Percentiles rank a stretch among this genome's conserved stretches.
Evolutionary conservation across 2,329 filamentous ascomycete genomes (phyloP).

Genomic region (Beauveria varroae): DNA sequence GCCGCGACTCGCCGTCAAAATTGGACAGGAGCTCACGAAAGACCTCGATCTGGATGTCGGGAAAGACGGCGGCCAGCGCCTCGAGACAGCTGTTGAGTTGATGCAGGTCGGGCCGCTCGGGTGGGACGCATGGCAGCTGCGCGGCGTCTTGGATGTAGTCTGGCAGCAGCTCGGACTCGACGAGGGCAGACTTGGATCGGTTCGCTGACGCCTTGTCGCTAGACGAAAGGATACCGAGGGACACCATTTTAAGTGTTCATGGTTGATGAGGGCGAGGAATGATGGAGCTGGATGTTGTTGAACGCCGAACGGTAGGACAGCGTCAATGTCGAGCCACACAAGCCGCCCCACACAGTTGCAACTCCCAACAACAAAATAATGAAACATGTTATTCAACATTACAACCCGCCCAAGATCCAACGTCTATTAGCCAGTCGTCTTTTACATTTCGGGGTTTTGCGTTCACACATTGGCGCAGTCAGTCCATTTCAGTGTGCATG

Average conservation of each 20-base stretch:
- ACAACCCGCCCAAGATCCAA: neutral
- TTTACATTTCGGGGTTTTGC: constrained; percentile 24
- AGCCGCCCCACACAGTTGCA: neutral
- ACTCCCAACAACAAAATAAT: neutral
- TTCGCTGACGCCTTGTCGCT: constrained; percentile 29
- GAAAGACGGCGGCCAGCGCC: constrained; percentile 64
- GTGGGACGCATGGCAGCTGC: constrained; percentile 40
- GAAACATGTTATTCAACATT: neutral
- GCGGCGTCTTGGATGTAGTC: constrained; percentile 50
- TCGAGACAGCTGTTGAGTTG: constrained; percentile 64
- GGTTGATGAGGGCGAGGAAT: constrained; percentile 15
- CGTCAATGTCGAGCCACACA: neutral
- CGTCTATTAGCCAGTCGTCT: constrained; percentile 13
- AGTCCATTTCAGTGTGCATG: constrained; percentile 27
- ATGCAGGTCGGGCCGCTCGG: constrained; percentile 54
- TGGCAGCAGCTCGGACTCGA: constrained; percentile 20
- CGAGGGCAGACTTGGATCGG: constrained; percentile 23
- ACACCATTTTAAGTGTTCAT: constrained; percentile 40
- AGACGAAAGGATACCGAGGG: constrained; percentile 40
- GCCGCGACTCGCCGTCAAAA: constrained; percentile 67
- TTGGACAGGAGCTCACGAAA: constrained; percentile 73
- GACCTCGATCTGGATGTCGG: constrained; percentile 73
- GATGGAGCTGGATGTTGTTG: neutral
- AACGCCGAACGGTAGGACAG: neutral
- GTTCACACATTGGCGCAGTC: constrained; percentile 32